Conservation (phyloP, 495 filamentous ascomycete species). For the Talaromyces liani region DNA sequence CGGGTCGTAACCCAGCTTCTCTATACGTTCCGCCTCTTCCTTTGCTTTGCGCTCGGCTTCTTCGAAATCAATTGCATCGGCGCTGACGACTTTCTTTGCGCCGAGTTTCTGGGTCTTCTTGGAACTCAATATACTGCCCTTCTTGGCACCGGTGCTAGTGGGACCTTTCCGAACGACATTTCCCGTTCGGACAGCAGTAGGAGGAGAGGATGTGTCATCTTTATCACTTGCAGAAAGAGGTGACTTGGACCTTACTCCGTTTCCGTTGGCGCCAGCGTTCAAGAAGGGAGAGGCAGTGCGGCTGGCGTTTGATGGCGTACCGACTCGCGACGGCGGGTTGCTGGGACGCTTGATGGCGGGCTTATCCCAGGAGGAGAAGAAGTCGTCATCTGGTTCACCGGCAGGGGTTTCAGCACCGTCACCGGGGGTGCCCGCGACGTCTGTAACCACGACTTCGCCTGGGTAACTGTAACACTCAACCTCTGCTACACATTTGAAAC, state of each 20-base stretch:
- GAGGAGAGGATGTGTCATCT: conserved; percentile 30
- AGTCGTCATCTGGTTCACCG: conserved; percentile 79
- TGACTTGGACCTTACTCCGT: conserved; percentile 69
- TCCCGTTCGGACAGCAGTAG: conserved; percentile 64
- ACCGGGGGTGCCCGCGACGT: conserved; percentile 50
- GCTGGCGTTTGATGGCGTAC: conserved; percentile 76
- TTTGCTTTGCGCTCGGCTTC: conserved; percentile 94
- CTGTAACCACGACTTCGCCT: conserved; percentile 76
- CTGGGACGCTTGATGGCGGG: conserved; percentile 94
- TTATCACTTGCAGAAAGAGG: conserved; percentile 62
- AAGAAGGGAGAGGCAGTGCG: conserved; percentile 87
- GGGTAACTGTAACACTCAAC: conserved; percentile 56
- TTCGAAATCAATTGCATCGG: conserved; percentile 85
- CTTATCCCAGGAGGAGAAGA: conserved; percentile 99
- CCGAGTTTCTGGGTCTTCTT: conserved; percentile 87
- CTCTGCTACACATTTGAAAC: conserved; percentile 2
- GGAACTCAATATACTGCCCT: conserved; percentile 76
- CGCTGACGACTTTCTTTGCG: conserved; percentile 75
- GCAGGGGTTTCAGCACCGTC: conserved; percentile 65
- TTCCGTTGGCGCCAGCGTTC: conserved; percentile 60
- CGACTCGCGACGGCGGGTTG: conserved; percentile 85
- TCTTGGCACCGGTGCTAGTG: conserved; percentile 53
- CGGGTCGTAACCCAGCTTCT: conserved; percentile 95
- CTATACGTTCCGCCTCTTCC: conserved; percentile 93
- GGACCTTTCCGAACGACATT: conserved; percentile 68